A percentile compares a stretch with the other conserved stretches of the same genome.
These are phyloP conservation scores for Trypanosoma theileri DNA, from an alignment of 208 protist genomes.

Conservation along the genomic window DNA sequence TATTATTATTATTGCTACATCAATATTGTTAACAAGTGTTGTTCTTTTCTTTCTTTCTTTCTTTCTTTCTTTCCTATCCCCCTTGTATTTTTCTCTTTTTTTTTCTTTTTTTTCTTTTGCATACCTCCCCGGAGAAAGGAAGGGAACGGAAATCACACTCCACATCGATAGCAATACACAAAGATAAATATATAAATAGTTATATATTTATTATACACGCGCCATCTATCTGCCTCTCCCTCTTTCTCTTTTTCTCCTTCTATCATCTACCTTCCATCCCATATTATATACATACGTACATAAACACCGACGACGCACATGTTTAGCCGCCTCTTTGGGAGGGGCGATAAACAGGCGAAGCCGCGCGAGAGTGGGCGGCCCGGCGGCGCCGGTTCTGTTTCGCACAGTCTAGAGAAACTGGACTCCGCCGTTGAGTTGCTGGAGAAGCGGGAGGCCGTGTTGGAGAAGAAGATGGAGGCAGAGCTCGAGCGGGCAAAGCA, in stretches of 20 bases:
- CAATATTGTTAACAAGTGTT: too few species aligned
- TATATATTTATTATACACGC: too few species aligned
- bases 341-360: slow-evolving; percentile 51
- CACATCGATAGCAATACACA: too few species aligned
- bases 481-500: slow-evolving; percentile 83
- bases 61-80: too few species aligned
- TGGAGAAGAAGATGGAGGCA: slow-evolving; percentile 87
- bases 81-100: too few species aligned
- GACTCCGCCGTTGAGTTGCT: slow-evolving; percentile 76
- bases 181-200: too few species aligned
- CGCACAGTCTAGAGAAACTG: slow-evolving; percentile 66
- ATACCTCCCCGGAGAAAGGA: too few species aligned
- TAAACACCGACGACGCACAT: slow-evolving; percentile 30
- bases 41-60: too few species aligned
- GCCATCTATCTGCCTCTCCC: slow-evolving; percentile 5
- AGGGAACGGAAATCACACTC: too few species aligned
- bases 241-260: slow-evolving; percentile 20
- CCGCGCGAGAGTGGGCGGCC: slow-evolving; percentile 28
- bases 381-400: slow-evolving; percentile 20
- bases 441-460: slow-evolving; percentile 79
- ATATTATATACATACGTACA: slow-evolving; percentile 8
- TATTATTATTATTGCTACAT: too few species aligned
- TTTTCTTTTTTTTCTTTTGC: too few species aligned
- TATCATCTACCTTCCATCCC: not conserved
- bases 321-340: slow-evolving; percentile 81